A percentile compares a stretch with the other conserved stretches of the same genome.
phyloP scores from a whole-genome alignment of 441 rosid genomes.

The Monsonia emarginata region DNA sequence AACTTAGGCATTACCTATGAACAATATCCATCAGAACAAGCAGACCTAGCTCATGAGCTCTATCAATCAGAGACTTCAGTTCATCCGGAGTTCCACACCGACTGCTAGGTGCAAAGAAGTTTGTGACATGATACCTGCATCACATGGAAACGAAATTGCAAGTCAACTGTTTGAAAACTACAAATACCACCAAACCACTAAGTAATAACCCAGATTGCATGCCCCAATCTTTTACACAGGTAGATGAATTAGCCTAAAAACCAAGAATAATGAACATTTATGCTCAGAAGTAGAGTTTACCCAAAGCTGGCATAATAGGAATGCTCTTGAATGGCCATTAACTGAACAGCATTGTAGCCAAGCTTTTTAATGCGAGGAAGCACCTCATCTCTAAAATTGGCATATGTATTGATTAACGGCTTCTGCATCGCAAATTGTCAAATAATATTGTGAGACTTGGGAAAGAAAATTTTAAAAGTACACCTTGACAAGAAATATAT shows the following conservation, averaged over 20 bases:
- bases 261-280: background rate
- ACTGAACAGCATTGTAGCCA: conserved; percentile 92
- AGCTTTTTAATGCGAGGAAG: conserved; percentile 92
- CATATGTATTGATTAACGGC: conserved; percentile 74
- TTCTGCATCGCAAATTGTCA: conserved; percentile 45
- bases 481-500: conserved; percentile 8
- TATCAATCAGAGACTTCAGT: conserved; percentile 84
- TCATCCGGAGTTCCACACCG: conserved; percentile 99
- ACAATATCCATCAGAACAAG: conserved; percentile 97
- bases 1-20: conserved; percentile 55
- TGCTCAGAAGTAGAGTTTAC: conserved; percentile 33
- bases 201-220: background rate
- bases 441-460: conserved; percentile 5
- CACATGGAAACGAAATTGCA: conserved; percentile 23
- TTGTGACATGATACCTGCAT: conserved; percentile 90
- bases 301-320: conserved; percentile 97
- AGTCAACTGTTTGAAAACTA: conserved; percentile 13
- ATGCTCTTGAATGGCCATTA: conserved; percentile 98
- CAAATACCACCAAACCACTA: background rate
- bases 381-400: conserved; percentile 86
- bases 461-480: conserved; percentile 14
- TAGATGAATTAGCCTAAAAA: conserved; percentile 5
- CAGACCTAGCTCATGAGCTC: conserved; percentile 88
- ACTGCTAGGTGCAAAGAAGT: conserved; percentile 91
- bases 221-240: background rate